Base-by-base conservation (phyloP, 1,284 basidiomycete genomes). In the Testicularia cyperi region DNA sequence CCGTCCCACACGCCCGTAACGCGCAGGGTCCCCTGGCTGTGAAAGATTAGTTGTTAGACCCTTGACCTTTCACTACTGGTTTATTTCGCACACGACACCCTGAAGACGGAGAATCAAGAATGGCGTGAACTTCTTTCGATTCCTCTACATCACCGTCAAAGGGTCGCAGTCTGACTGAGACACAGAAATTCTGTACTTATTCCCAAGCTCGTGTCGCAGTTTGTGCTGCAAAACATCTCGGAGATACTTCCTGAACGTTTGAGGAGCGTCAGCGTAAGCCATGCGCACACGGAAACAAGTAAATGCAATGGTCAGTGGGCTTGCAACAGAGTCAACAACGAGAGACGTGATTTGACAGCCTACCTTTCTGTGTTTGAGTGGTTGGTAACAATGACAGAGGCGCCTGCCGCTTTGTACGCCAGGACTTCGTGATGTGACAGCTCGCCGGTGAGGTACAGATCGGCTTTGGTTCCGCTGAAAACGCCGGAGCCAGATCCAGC, bases 351-450 rank as follows among this genome's bases (percentile, higher is more conserved):
- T 32, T n/a, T n/a, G n/a, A 26, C 14, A 26, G 25, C 49, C 38
- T 30, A 62, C 36, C 73, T 52, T 47, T 76, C 74, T 4, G 65
- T 68, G 55, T 74, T 74, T 36, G 69, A 65, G 44, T 76, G 74
- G 34, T 73, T 68, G 12, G 69, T 54, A 16, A 74, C 46, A 24
- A 76, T 62, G 22, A 76, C 72, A 13, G 64, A 68, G 24, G 64
- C 39, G n/a, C 71, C 72, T 7, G 53, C 38, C 20, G 68, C 68
- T 14, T 65, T 70, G 39, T 64, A 54, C 1, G 72, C 67, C 18
- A 76, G 53, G n/a, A 72, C 33, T 32, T 75, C 74, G 49, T 76
- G 74, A 57, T 74, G 58, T 15, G 57, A 55, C 14, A 74, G 58
- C 45, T 75, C 73, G 21, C 73, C 73, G 10, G 72, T 74, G 15